Evolutionary conservation across 148 eudicot species (phyloP).

Genomic region (Arbutus unedo): DNA sequence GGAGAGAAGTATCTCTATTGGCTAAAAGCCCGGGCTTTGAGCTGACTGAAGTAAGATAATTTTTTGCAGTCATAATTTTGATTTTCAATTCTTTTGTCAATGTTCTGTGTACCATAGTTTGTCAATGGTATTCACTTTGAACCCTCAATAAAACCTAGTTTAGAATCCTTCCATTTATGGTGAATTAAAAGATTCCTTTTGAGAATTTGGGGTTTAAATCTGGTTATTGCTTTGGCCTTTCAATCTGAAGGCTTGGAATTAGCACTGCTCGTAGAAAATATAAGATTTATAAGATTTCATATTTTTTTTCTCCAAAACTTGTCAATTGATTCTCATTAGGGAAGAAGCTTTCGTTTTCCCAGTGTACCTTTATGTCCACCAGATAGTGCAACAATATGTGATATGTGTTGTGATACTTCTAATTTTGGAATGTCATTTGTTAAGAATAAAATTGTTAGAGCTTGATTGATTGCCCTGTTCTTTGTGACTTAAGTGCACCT

Average conservation of each 20-base stretch:
- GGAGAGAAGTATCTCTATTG: constrained; percentile 73
- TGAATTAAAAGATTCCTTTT: not conserved
- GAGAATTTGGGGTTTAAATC: constrained; percentile 2
- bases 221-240: not conserved
- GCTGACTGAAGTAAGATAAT: constrained; percentile 59
- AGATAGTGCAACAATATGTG: no score
- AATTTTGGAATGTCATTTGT: no score
- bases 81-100: not conserved
- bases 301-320: no score
- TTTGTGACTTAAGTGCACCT: no score
- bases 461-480: no score
- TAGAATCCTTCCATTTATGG: not conserved
- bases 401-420: no score
- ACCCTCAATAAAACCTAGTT: not conserved
- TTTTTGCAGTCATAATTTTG: constrained; percentile 6
- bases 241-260: not conserved
- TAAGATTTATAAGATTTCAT: no score
- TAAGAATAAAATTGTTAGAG: no score
- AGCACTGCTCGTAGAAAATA: not conserved
- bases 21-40: constrained; percentile 71
- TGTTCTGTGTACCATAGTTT: not conserved
- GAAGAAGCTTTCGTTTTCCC: no score
- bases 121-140: not conserved
- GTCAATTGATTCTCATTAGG: no score
- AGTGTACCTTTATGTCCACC: no score